phyloP scores from a whole-genome alignment of 2,329 filamentous ascomycete species.

The Fonsecaea pedrosoi region DNA sequence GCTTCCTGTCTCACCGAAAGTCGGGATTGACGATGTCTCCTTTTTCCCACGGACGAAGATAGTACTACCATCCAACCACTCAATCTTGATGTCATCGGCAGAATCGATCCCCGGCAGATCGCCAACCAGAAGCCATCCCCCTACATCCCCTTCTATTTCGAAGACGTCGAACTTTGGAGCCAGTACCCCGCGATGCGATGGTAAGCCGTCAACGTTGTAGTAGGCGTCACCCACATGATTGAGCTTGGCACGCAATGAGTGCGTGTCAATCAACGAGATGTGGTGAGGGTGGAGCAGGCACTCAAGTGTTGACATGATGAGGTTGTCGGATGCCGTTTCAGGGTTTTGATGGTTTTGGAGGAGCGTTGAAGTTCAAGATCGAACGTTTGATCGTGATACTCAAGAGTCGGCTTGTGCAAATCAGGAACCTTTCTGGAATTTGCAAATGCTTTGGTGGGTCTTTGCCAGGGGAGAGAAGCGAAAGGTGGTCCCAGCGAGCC shows the following conservation, averaged over 20 bases:
- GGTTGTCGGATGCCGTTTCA: not conserved
- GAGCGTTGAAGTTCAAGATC: not conserved
- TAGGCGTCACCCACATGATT: constrained; percentile 23
- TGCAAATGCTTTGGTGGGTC: not conserved
- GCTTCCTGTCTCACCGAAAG: constrained; percentile 9
- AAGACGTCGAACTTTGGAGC: constrained; percentile 28
- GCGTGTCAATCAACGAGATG: constrained; percentile 28
- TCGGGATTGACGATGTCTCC: constrained; percentile 2
- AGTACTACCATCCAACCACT: constrained; percentile 21
- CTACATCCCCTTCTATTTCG: constrained; percentile 11
- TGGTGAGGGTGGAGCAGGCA: constrained; percentile 23
- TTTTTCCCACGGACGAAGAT: constrained; percentile 26
- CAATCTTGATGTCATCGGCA: constrained; percentile 13
- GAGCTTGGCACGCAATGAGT: constrained; percentile 27
- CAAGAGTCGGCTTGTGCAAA: not conserved
- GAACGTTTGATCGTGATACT: not conserved
- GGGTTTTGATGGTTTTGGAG: not conserved
- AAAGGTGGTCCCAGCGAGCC: not conserved
- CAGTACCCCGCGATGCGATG: constrained; percentile 24
- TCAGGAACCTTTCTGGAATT: not conserved
- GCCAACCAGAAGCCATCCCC: constrained; percentile 23
- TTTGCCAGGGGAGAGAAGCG: not conserved
- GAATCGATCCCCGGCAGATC: constrained; percentile 17
- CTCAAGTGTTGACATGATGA: constrained; percentile 18
- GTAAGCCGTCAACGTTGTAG: constrained; percentile 27